A percentile compares a stretch with the other conserved stretches of the same genome.
Conservation (phyloP, 768 basidiomycete genomes). For the Russula foetens region DNA sequence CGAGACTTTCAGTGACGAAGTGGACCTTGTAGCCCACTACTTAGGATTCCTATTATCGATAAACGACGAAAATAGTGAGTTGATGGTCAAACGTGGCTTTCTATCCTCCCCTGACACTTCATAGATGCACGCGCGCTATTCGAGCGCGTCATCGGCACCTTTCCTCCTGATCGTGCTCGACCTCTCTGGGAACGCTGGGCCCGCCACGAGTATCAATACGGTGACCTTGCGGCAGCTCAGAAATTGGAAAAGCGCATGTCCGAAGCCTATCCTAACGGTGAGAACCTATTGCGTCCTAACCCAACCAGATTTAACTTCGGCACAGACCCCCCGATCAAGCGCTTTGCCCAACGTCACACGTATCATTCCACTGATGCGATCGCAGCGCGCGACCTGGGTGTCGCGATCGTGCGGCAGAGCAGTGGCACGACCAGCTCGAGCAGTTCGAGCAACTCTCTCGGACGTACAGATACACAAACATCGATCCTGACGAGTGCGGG, state of each 20-base stretch:
- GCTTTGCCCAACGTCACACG: conserved; percentile 79
- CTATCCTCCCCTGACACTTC: conserved; percentile 10
- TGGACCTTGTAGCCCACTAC: conserved; percentile 82
- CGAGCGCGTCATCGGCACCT: conserved; percentile 75
- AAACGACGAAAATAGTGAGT: conserved; percentile 87
- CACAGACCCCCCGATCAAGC: conserved; percentile 82
- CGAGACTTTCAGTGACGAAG: conserved; percentile 72
- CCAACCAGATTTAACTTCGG: background rate
- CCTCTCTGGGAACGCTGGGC: conserved; percentile 97
- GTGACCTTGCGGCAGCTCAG: conserved; percentile 80
- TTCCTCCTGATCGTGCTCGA: conserved; percentile 69
- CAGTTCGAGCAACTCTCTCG: conserved; percentile 14
- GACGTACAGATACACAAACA: conserved; percentile 19
- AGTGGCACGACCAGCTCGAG: conserved; percentile 17
- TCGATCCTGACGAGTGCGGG: conserved; percentile 18
- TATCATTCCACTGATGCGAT: conserved; percentile 85
- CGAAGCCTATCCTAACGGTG: conserved; percentile 82
- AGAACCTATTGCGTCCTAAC: conserved; percentile 15
- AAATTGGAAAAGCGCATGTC: conserved; percentile 86
- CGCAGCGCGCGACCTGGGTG: conserved; percentile 81
- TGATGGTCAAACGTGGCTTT: background rate
- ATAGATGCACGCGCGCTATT: conserved; percentile 94
- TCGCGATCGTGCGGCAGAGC: conserved; percentile 40
- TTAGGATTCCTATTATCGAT: conserved; percentile 88
- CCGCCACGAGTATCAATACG: conserved; percentile 89